Percentiles rank a stretch among this genome's conserved stretches.
phyloP scores from a whole-genome alignment of 306 rosid species.

The Erythrophleum fordii region DNA sequence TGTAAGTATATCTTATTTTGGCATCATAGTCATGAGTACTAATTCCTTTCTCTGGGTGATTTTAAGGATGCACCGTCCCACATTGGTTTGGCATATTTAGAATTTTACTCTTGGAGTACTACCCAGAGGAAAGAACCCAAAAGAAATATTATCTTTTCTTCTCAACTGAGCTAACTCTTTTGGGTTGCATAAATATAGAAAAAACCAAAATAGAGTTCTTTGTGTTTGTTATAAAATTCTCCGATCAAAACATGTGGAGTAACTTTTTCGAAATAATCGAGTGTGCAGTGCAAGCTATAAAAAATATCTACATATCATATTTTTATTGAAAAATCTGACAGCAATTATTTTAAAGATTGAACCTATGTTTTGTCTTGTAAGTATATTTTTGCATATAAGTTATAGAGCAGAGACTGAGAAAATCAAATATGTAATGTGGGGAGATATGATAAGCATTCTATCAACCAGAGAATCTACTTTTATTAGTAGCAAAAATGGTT shows the following conservation, averaged over 20 bases:
- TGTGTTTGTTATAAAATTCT: neutral
- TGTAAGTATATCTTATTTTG: neutral
- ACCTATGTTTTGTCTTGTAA: too few species aligned
- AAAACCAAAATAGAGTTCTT: neutral
- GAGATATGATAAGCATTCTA: neutral
- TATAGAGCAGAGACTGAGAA: neutral
- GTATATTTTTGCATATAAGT: neutral
- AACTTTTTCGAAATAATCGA: too few species aligned
- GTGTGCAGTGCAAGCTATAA: too few species aligned
- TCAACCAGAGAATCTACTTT: neutral
- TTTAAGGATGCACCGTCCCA: too few species aligned
- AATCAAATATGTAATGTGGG: neutral
- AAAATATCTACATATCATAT: too few species aligned
- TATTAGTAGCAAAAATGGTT: neutral
- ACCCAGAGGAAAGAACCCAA: too few species aligned
- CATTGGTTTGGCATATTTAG: too few species aligned
- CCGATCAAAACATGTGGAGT: neutral
- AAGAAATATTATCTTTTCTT: neutral
- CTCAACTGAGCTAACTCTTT: neutral
- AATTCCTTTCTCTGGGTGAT: neutral
- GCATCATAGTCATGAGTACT: neutral
- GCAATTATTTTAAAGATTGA: too few species aligned
- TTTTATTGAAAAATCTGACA: too few species aligned
- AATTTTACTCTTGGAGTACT: too few species aligned
- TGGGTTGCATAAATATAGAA: neutral